A percentile compares a stretch with the other conserved stretches of the same genome.
phyloP scores from a whole-genome alignment of 805 yeast species.

The Saccharomycopsis sp. region DNA sequence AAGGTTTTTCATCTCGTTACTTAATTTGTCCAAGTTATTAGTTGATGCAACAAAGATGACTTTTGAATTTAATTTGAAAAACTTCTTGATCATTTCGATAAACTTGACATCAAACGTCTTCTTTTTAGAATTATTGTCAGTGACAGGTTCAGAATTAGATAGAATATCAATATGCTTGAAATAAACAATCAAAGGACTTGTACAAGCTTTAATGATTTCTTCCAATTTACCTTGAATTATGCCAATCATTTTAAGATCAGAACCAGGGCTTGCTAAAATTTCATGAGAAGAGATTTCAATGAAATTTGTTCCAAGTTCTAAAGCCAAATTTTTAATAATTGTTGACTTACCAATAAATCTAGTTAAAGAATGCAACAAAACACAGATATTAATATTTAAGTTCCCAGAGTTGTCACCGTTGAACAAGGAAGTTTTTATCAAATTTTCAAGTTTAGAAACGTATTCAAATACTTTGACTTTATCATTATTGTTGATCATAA shows the following conservation, averaged over 20 bases:
- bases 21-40: constrained; percentile 57
- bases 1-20: constrained; percentile 53
- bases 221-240: constrained; percentile 68
- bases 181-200: constrained; percentile 40
- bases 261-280: constrained; percentile 40
- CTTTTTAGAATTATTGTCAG: constrained; percentile 21
- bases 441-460: constrained; percentile 42
- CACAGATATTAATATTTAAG: constrained; percentile 43
- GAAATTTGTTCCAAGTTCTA: constrained; percentile 53
- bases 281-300: constrained; percentile 64
- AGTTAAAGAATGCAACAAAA: constrained; percentile 56
- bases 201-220: constrained; percentile 36
- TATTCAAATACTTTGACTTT: constrained; percentile 29
- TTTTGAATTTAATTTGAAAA: constrained; percentile 28
- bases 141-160: constrained; percentile 37
- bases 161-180: constrained; percentile 68
- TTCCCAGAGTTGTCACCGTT: constrained; percentile 21
- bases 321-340: constrained; percentile 43
- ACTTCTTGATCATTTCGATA: constrained; percentile 45
- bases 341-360: constrained; percentile 76
- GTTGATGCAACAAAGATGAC: constrained; percentile 53
- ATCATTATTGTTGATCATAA: not conserved
- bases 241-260: constrained; percentile 74
- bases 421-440: constrained; percentile 42
- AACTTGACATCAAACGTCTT: constrained; percentile 44